phyloP scores from a whole-genome alignment of 768 basidiomycete genomes.

The Mycena filopes region DNA sequence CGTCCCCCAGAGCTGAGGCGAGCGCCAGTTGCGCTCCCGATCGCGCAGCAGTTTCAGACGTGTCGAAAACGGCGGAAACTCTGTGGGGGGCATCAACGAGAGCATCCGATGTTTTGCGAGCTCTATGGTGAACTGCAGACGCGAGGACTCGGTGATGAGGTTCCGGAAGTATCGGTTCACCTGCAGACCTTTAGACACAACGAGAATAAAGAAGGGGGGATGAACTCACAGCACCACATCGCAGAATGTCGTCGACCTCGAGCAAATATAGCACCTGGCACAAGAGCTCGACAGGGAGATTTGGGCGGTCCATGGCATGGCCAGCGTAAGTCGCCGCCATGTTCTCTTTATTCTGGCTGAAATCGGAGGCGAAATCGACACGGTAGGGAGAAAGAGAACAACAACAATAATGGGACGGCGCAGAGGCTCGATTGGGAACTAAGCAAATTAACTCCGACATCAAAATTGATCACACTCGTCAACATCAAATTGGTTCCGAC shows the following conservation, averaged over 20 bases:
- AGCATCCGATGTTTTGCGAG: slow-evolving; percentile 59
- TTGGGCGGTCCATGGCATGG: slow-evolving; percentile 18
- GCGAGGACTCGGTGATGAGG: slow-evolving; percentile 54
- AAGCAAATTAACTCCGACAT: too few species aligned
- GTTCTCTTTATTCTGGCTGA: not conserved
- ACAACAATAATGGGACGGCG: not conserved
- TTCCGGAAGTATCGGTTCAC: slow-evolving; percentile 50
- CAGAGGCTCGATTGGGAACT: not conserved
- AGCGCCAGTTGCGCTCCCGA: slow-evolving; percentile 61
- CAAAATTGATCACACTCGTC: too few species aligned
- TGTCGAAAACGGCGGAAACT: slow-evolving; percentile 47
- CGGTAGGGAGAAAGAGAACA: not conserved
- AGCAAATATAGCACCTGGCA: slow-evolving; percentile 18
- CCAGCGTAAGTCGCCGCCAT: not conserved
- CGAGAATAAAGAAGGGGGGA: not conserved
- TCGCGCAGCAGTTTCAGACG: slow-evolving; percentile 53
- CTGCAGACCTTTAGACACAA: slow-evolving; percentile 38
- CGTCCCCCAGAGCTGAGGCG: slow-evolving; percentile 50
- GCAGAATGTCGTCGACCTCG: slow-evolving; percentile 15
- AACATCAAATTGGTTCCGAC: too few species aligned
- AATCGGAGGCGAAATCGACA: not conserved
- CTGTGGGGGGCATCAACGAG: slow-evolving; percentile 44
- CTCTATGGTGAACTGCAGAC: slow-evolving; percentile 61
- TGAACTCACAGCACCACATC: slow-evolving; percentile 19
- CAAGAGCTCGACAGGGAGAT: slow-evolving; percentile 27